phyloP scores from a whole-genome alignment of 2,329 filamentous ascomycete genomes.

The Clarireedia monteithiana region DNA sequence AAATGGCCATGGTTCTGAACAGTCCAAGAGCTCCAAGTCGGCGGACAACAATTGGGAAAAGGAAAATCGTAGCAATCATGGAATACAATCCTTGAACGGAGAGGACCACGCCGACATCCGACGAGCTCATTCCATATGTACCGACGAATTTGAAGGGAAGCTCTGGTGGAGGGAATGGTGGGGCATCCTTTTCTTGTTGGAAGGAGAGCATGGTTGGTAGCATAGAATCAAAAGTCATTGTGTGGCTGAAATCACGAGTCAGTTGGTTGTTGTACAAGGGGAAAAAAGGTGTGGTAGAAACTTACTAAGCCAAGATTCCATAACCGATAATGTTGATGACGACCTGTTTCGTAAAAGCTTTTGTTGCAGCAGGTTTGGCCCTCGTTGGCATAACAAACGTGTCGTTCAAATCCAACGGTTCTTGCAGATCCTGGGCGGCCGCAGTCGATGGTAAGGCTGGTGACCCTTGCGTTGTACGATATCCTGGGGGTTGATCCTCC shows the following conservation, averaged over 20 bases:
- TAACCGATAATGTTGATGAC: constrained; percentile 83
- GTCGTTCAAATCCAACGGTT: constrained; percentile 30
- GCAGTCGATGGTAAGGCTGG: constrained; percentile 37
- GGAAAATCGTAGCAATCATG: constrained; percentile 65
- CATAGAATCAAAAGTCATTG: constrained; percentile 91
- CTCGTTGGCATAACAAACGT: constrained; percentile 17
- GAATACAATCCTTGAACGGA: constrained; percentile 86
- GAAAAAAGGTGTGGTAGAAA: constrained; percentile 25
- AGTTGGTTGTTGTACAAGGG: constrained; percentile 12
- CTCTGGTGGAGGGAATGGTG: constrained; percentile 39
- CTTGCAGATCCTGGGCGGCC: constrained; percentile 30
- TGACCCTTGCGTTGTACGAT: constrained; percentile 53
- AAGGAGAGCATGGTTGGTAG: constrained; percentile 74
- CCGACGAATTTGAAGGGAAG: constrained; percentile 86
- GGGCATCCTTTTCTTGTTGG: constrained; percentile 4
- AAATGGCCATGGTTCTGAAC: constrained; percentile 72
- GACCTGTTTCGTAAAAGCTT: constrained; percentile 77
- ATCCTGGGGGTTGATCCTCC: constrained; percentile 59
- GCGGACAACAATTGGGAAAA: constrained; percentile 73
- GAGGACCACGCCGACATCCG: constrained; percentile 80
- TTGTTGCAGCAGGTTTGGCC: constrained; percentile 36
- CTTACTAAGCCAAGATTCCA: constrained; percentile 91
- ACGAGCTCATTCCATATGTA: constrained; percentile 76
- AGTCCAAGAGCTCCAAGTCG: constrained; percentile 71
- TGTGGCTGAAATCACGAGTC: constrained; percentile 57